These are phyloP conservation scores for Sarocladium kiliense DNA, from an alignment of 2,329 filamentous ascomycete genomes.

Conservation along the genomic window DNA sequence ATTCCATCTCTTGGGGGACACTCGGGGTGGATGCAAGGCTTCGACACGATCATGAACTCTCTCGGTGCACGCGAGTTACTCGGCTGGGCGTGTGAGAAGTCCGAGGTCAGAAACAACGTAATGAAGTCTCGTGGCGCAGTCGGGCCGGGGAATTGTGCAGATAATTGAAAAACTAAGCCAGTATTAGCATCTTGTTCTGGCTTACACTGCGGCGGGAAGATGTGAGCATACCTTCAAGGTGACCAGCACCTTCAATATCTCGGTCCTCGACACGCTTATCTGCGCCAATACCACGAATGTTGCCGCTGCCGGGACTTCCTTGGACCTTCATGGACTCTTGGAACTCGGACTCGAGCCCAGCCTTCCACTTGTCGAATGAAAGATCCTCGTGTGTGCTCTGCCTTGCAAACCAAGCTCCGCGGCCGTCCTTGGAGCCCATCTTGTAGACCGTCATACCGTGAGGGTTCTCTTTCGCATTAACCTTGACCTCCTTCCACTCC, in stretches of 20 bases:
- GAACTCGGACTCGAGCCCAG: slow-evolving; percentile 74
- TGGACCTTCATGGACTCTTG: slow-evolving; percentile 68
- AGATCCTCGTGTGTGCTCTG: slow-evolving; percentile 76
- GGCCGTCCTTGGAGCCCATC: slow-evolving; percentile 70
- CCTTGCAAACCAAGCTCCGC: slow-evolving; percentile 85
- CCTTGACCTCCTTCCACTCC: slow-evolving; percentile 82
- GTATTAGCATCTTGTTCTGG: background rate
- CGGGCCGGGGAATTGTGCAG: slow-evolving; percentile 84
- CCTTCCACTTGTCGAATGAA: slow-evolving; percentile 71
- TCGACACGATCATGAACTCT: slow-evolving; percentile 83
- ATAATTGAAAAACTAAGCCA: slow-evolving; percentile 70
- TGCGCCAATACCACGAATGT: slow-evolving; percentile 79
- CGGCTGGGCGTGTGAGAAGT: slow-evolving; percentile 37
- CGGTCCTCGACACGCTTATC: slow-evolving; percentile 67
- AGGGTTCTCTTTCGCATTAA: slow-evolving; percentile 68
- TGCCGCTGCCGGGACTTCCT: slow-evolving; percentile 64
- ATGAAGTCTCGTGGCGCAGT: slow-evolving; percentile 87
- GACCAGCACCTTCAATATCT: slow-evolving; percentile 52
- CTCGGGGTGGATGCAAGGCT: slow-evolving; percentile 73
- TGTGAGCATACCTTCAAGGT: slow-evolving; percentile 50
- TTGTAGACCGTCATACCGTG: slow-evolving; percentile 76
- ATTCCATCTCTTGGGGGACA: slow-evolving; percentile 66
- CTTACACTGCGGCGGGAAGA: background rate
- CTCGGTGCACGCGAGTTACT: slow-evolving; percentile 40
- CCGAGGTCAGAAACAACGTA: slow-evolving; percentile 68